A percentile compares a stretch with the other conserved stretches of the same genome.
These are phyloP conservation scores for Discostella stelligera DNA, from an alignment of 352 stramenopile species.

Conservation along the genomic window DNA sequence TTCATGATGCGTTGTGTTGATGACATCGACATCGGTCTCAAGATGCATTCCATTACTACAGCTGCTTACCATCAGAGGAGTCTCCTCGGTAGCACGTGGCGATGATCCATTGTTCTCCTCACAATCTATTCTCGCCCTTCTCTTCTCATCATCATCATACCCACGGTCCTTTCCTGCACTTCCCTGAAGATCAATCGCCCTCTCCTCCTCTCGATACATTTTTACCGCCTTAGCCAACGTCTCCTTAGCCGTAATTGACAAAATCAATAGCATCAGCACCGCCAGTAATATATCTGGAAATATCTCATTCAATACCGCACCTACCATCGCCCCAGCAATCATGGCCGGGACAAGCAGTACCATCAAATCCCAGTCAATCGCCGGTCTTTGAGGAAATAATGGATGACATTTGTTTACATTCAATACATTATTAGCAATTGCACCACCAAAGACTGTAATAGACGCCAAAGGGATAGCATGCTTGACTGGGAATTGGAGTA, in stretches of 20 bases:
- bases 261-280: slow-evolving; percentile 86
- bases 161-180: neutral
- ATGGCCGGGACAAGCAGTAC: slow-evolving; percentile 94
- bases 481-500: slow-evolving; percentile 89
- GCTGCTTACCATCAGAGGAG: neutral
- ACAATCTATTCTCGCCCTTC: neutral
- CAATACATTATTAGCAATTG: slow-evolving; percentile 88
- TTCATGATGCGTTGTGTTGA: slow-evolving; percentile 32
- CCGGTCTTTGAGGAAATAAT: slow-evolving; percentile 83
- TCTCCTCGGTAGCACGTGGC: neutral
- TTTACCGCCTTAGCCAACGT: slow-evolving; percentile 89
- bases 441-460: slow-evolving; percentile 93
- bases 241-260: slow-evolving; percentile 85
- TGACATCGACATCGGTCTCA: slow-evolving; percentile 31
- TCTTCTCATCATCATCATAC: slow-evolving; percentile 2
- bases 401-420: slow-evolving; percentile 92
- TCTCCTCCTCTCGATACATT: slow-evolving; percentile 86
- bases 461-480: slow-evolving; percentile 94
- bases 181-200: slow-evolving; percentile 37
- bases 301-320: slow-evolving; percentile 89
- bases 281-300: slow-evolving; percentile 87
- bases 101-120: neutral
- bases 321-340: slow-evolving; percentile 77
- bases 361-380: slow-evolving; percentile 96
- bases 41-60: slow-evolving; percentile 11